These are phyloP conservation scores for Cordyceps cicadae DNA, from an alignment of 2,329 filamentous ascomycete species.

Conservation along the genomic window DNA sequence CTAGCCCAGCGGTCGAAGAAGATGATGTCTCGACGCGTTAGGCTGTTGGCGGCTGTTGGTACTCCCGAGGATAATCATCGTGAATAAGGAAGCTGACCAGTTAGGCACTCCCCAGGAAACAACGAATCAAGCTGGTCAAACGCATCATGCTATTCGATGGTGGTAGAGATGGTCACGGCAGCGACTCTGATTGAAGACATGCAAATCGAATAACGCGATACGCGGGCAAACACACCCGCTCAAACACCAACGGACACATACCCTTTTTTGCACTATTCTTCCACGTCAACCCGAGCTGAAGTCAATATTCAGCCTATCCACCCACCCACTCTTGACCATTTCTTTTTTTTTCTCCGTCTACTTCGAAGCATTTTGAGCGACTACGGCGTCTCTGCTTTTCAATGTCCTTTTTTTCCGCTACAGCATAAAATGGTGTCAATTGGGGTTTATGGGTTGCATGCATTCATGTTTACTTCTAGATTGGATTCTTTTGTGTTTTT, in stretches of 20 bases:
- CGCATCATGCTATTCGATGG: neutral
- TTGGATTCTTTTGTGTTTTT: neutral
- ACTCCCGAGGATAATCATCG: conserved; percentile 31
- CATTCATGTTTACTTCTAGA: neutral
- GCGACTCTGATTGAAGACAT: conserved; percentile 25
- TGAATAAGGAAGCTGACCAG: conserved; percentile 19
- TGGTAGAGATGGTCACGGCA: conserved; percentile 16
- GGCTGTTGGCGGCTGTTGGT: conserved; percentile 23
- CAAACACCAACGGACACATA: neutral
- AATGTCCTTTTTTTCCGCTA: neutral
- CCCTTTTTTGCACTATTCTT: neutral
- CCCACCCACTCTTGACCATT: neutral
- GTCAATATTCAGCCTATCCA: neutral
- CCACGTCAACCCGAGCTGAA: neutral
- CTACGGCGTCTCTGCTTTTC: neutral
- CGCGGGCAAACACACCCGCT: neutral
- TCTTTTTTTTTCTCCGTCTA: neutral
- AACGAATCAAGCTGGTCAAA: neutral
- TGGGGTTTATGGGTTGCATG: neutral
- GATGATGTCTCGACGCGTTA: conserved; percentile 20
- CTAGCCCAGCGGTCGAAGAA: conserved; percentile 22
- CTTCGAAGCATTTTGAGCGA: neutral
- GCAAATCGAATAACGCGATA: neutral
- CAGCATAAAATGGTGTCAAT: neutral
- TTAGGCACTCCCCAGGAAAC: neutral